A percentile compares a stretch with the other conserved stretches of the same genome.
Evolutionary conservation across 257 asterid genomes (phyloP).

Genomic region (Echium plantagineum): DNA sequence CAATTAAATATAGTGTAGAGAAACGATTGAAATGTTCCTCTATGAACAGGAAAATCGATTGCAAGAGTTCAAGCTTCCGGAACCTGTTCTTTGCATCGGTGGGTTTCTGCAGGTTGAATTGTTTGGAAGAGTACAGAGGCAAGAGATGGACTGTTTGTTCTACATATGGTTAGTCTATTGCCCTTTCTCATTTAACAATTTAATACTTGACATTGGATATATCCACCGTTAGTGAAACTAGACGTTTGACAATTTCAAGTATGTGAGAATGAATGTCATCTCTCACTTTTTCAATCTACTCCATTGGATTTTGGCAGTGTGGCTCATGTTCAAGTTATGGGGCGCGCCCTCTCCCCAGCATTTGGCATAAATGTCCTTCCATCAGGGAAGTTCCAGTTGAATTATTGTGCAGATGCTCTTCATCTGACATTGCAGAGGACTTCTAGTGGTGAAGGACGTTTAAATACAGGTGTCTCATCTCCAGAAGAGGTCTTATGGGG

Average conservation of each 20-base stretch:
- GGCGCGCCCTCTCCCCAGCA: constrained; percentile 48
- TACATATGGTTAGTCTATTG: constrained; percentile 52
- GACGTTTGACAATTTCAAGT: neutral
- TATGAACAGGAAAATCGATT: constrained; percentile 41
- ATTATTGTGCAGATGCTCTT: constrained; percentile 23
- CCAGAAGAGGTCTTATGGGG: neutral
- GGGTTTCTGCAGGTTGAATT: constrained; percentile 70
- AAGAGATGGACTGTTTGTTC: constrained; percentile 54
- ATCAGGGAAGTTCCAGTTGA: constrained; percentile 41
- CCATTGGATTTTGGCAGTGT: constrained; percentile 26
- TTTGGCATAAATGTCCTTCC: constrained; percentile 43
- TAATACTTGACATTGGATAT: too few relatives aligned
- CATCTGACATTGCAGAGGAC: neutral
- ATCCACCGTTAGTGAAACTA: too few relatives aligned
- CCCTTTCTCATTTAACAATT: neutral
- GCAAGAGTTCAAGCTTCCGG: constrained; percentile 68
- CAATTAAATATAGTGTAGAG: too few relatives aligned
- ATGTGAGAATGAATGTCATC: neutral
- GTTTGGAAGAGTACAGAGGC: constrained; percentile 75
- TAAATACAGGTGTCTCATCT: neutral
- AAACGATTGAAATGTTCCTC: neutral
- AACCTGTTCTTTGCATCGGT: constrained; percentile 62
- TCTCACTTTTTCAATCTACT: too few relatives aligned
- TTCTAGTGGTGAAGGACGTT: neutral
- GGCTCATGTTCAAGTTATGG: constrained; percentile 48